phyloP scores from a whole-genome alignment of 2,329 filamentous ascomycete genomes.

The Hypoxylon sp. region DNA sequence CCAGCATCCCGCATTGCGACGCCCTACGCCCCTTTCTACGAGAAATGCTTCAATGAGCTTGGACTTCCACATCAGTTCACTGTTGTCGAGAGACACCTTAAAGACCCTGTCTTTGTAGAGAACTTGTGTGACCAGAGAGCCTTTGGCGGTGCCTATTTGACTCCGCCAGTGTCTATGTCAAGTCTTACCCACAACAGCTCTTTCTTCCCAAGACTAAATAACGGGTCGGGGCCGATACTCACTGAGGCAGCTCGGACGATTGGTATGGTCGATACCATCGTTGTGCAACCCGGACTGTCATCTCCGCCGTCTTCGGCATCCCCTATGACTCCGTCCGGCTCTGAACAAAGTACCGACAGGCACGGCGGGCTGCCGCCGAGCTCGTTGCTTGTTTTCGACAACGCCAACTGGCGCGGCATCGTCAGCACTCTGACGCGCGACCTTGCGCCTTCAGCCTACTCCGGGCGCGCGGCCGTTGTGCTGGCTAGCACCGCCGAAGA shows the following conservation, averaged over 20 bases:
- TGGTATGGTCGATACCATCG: slow-evolving; percentile 82
- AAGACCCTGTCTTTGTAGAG: slow-evolving; percentile 71
- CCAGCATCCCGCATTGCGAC: slow-evolving; percentile 68
- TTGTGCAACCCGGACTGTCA: slow-evolving; percentile 63
- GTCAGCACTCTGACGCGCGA: slow-evolving; percentile 81
- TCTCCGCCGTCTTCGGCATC: slow-evolving; percentile 55
- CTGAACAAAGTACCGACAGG: slow-evolving; percentile 49
- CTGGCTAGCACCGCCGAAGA: slow-evolving; percentile 77
- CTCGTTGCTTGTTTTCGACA: slow-evolving; percentile 75
- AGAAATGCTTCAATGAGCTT: slow-evolving; percentile 82
- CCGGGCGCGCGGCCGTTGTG: slow-evolving; percentile 76
- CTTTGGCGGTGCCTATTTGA: slow-evolving; percentile 84
- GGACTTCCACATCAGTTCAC: slow-evolving; percentile 85
- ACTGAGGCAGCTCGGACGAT: slow-evolving; percentile 81
- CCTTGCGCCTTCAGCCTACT: slow-evolving; percentile 83
- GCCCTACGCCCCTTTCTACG: slow-evolving; percentile 83
- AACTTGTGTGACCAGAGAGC: slow-evolving; percentile 74
- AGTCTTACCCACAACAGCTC: slow-evolving; percentile 65
- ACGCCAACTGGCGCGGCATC: slow-evolving; percentile 86
- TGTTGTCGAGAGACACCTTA: slow-evolving; percentile 74
- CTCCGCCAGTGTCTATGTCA: slow-evolving; percentile 70
- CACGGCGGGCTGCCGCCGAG: slow-evolving; percentile 54
- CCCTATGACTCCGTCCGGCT: slow-evolving; percentile 58
- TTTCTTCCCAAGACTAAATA: slow-evolving; percentile 60
- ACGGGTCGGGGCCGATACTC: slow-evolving; percentile 62